Conservation (phyloP, 306 rosid genomes). For the Lathyrus sativus region DNA sequence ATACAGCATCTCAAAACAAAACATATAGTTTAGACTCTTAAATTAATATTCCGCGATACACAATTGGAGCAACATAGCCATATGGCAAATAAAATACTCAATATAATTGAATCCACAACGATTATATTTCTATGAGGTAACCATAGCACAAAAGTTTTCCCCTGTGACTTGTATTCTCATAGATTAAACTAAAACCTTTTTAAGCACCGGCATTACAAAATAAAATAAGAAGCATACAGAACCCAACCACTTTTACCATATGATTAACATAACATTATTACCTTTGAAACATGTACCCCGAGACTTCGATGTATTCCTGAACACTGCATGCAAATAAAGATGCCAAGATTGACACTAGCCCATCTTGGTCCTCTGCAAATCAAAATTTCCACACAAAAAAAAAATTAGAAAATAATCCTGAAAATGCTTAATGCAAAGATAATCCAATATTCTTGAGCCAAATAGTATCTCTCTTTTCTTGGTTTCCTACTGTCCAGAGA, state of each 20-base stretch:
- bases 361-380: constrained; percentile 94
- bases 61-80: constrained; percentile 6
- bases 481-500: too few relatives aligned
- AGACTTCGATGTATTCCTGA: constrained; percentile 98
- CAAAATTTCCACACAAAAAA: constrained; percentile 31
- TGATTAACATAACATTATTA: constrained; percentile 38
- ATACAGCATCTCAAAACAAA: constrained; percentile 25
- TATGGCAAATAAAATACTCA: background rate
- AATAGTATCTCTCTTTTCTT: too few relatives aligned
- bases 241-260: constrained; percentile 23
- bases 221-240: constrained; percentile 10
- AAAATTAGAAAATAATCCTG: background rate
- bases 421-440: constrained; percentile 21
- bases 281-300: constrained; percentile 97
- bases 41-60: constrained; percentile 17
- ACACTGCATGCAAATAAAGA: constrained; percentile 96
- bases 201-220: too few relatives aligned
- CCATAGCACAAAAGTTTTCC: constrained; percentile 25
- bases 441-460: background rate
- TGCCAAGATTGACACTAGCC: constrained; percentile 98
- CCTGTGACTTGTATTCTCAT: background rate
- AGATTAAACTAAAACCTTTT: background rate
- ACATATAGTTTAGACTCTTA: constrained; percentile 4
- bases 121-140: constrained; percentile 10
- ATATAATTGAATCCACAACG: constrained; percentile 7